phyloP scores from a whole-genome alignment of 2,329 filamentous ascomycete species.

The Ophiocordyceps unilateralis region DNA sequence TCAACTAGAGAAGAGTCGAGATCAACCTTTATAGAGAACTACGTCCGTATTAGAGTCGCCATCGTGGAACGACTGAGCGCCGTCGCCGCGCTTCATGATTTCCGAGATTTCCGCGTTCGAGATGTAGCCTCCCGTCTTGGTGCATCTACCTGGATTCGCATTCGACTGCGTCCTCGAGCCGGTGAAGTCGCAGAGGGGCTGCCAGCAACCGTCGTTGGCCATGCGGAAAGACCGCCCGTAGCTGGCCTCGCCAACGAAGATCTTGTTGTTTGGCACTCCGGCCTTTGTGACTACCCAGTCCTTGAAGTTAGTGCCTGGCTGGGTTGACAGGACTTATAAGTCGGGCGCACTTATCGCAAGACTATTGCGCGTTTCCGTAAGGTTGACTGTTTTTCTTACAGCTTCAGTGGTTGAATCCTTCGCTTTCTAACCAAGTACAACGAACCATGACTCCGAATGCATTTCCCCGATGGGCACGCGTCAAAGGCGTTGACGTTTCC shows the following conservation, averaged over 20 bases:
- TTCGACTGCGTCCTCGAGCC: slow-evolving; percentile 4
- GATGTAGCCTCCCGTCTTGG: slow-evolving; percentile 10
- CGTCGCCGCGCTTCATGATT: slow-evolving; percentile 1
- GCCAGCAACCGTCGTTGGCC: not conserved
- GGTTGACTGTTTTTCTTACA: too few relatives aligned
- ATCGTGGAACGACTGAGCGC: not conserved
- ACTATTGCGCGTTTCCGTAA: slow-evolving; percentile 15
- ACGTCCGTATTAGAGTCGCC: not conserved
- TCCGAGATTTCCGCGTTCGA: slow-evolving; percentile 9
- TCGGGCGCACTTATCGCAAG: too few relatives aligned
- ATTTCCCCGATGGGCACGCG: too few relatives aligned
- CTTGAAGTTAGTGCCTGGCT: too few relatives aligned
- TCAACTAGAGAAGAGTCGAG: too few relatives aligned
- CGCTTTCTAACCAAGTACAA: too few relatives aligned
- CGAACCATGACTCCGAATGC: too few relatives aligned
- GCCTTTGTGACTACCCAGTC: slow-evolving; percentile 19
- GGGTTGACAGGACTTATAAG: too few relatives aligned
- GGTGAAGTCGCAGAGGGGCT: not conserved
- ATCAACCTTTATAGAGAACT: too few relatives aligned
- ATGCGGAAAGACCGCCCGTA: not conserved
- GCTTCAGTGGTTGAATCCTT: too few relatives aligned
- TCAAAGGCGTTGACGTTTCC: too few relatives aligned
- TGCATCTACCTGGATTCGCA: slow-evolving; percentile 9
- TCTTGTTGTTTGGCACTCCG: slow-evolving; percentile 7
- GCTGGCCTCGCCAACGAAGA: not conserved